These are phyloP conservation scores for Aspergillus candidus DNA, from an alignment of 2,329 filamentous ascomycete species.

Conservation along the genomic window DNA sequence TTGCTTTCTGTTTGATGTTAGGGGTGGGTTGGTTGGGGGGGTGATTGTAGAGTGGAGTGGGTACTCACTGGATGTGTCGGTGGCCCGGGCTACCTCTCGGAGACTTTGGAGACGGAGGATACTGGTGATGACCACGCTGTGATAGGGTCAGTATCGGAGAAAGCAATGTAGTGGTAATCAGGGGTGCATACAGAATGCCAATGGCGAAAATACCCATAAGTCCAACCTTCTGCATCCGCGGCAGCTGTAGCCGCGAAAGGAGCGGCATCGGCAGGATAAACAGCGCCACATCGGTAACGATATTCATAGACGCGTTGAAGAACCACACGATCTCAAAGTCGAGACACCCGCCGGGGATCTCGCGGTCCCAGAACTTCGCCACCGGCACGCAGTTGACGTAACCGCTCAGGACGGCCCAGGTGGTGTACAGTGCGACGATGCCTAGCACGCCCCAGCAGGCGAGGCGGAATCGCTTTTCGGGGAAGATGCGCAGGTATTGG, in stretches of 20 bases:
- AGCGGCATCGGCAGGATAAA: conserved; percentile 39
- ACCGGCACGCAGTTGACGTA: conserved; percentile 39
- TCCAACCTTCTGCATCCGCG: conserved; percentile 36
- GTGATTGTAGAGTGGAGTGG: not conserved
- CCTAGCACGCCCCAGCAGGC: conserved; percentile 31
- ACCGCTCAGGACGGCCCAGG: conserved; percentile 33
- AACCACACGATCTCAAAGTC: conserved; percentile 37
- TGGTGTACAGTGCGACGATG: conserved; percentile 23
- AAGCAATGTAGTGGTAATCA: not conserved
- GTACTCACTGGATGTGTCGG: conserved; percentile 24
- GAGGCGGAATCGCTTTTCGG: conserved; percentile 23
- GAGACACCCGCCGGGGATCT: conserved; percentile 32
- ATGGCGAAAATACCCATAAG: conserved; percentile 40
- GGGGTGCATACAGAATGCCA: conserved; percentile 31
- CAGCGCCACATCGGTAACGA: conserved; percentile 38
- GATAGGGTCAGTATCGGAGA: not conserved
- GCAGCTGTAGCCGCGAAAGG: conserved; percentile 36
- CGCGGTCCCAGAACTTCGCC: conserved; percentile 37
- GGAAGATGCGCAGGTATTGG: conserved; percentile 44
- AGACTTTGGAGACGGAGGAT: conserved; percentile 26
- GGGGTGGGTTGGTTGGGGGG: not conserved
- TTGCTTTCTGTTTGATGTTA: conserved; percentile 15
- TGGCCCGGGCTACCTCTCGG: conserved; percentile 16
- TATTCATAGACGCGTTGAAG: conserved; percentile 39
- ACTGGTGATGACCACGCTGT: conserved; percentile 28